Evolutionary conservation across 331 rosid genomes (phyloP).

Genomic region (Telfairia occidentalis): DNA sequence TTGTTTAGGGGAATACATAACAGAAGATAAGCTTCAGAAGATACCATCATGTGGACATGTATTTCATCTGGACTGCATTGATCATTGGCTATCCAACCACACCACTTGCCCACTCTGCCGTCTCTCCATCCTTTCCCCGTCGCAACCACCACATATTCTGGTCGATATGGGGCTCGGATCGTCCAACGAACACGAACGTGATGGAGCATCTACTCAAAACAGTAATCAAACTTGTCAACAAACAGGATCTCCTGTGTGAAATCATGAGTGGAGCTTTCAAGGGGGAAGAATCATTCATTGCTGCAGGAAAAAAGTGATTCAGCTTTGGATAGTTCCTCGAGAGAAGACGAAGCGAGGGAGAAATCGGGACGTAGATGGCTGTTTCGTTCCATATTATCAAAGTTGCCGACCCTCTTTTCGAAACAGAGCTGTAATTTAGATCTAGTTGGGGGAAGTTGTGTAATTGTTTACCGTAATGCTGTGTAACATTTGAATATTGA

Average conservation of each 20-base stretch:
- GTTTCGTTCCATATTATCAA: background rate
- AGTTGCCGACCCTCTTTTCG: background rate
- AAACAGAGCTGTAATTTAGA: background rate
- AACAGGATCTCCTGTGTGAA: background rate
- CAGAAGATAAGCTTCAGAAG: constrained; percentile 78
- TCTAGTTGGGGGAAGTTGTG: background rate
- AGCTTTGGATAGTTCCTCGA: background rate
- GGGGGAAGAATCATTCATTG: background rate
- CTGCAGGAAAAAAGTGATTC: background rate
- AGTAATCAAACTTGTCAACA: constrained; percentile 10
- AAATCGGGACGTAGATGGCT: background rate
- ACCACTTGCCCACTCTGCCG: constrained; percentile 92
- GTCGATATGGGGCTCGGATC: background rate
- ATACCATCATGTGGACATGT: constrained; percentile 80
- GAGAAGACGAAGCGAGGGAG: background rate
- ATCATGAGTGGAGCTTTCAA: background rate
- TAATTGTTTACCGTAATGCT: background rate
- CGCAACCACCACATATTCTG: constrained; percentile 9
- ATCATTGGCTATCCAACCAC: constrained; percentile 77
- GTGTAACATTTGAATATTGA: background rate
- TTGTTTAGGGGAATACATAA: constrained; percentile 69
- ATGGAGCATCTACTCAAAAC: background rate
- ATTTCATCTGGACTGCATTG: constrained; percentile 77
- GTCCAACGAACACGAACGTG: background rate
- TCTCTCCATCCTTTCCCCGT: constrained; percentile 29